Conservation (phyloP, 257 asterid genomes). For the Przewalskia tangutica region DNA sequence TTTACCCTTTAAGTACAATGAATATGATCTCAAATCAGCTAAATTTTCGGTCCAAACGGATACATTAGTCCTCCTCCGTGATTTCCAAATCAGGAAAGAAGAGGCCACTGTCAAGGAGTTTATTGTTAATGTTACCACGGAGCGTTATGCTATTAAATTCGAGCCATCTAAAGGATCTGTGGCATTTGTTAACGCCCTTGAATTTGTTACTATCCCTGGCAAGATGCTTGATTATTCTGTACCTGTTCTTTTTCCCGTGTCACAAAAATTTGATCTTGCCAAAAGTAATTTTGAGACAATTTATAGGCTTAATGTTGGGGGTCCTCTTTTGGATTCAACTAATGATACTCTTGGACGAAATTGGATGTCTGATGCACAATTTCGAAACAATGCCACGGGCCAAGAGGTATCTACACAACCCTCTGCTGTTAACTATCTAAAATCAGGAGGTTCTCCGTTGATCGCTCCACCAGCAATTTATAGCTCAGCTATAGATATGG, state of each 20-base stretch:
- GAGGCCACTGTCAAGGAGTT: constrained; percentile 28
- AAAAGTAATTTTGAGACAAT: constrained; percentile 24
- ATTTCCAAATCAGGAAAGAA: not conserved
- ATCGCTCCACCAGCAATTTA: constrained; percentile 10
- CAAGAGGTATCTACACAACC: constrained; percentile 1
- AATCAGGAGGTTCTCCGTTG: constrained; percentile 4
- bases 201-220: constrained; percentile 44
- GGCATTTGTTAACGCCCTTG: constrained; percentile 44
- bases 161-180: constrained; percentile 29
- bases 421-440: not conserved
- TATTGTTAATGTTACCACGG: constrained; percentile 33
- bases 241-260: constrained; percentile 31
- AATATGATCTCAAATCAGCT: constrained; percentile 2
- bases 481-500: constrained; percentile 8
- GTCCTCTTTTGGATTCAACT: constrained; percentile 30
- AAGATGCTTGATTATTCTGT: constrained; percentile 23
- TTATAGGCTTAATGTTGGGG: constrained; percentile 51
- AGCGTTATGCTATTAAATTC: constrained; percentile 23
- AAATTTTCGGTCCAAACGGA: constrained; percentile 29
- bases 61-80: constrained; percentile 25
- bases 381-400: constrained; percentile 2
- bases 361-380: constrained; percentile 22
- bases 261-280: constrained; percentile 19
- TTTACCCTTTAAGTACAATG: not conserved
- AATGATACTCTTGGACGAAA: constrained; percentile 46